Evolutionary conservation across 1,284 basidiomycete species (phyloP).

Genomic region (Amylostereum chailletii): DNA sequence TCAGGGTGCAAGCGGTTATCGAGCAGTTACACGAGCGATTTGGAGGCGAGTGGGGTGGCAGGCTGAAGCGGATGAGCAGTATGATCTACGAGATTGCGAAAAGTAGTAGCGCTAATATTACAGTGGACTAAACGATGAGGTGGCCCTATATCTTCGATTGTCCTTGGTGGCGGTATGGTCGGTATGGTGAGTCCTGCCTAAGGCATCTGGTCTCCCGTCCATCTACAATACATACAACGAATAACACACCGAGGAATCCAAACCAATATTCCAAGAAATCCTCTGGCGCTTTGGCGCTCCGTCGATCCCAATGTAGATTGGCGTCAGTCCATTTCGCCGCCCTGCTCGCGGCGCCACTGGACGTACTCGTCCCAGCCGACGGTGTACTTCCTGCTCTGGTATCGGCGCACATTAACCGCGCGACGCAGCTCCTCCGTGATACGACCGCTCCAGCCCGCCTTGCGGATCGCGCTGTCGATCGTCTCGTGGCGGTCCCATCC

Average conservation of each 20-base stretch:
- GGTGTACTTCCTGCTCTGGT: constrained; percentile 73
- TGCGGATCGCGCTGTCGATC: constrained; percentile 84
- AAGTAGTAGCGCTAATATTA: no score
- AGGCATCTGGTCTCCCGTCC: no score
- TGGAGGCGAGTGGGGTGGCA: constrained; percentile 35
- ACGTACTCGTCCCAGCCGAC: constrained; percentile 75
- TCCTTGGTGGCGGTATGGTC: no score
- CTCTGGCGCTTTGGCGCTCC: neutral
- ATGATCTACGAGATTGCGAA: constrained; percentile 15
- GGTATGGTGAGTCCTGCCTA: no score
- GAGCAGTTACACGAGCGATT: constrained; percentile 44
- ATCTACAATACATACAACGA: no score
- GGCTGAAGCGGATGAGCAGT: constrained; percentile 28
- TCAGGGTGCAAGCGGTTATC: constrained; percentile 46
- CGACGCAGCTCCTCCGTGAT: constrained; percentile 81
- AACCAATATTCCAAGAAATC: no score
- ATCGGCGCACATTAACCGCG: constrained; percentile 73
- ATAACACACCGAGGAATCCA: no score
- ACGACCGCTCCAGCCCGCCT: constrained; percentile 81
- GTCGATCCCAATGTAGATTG: neutral
- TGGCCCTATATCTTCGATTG: no score
- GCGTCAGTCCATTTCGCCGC: constrained; percentile 22
- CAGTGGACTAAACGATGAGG: no score
- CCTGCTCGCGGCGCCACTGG: constrained; percentile 54
- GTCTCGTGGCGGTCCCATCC: constrained; percentile 90